These are phyloP conservation scores for Pyrrhoderma lamaoense DNA, from an alignment of 1,284 basidiomycete genomes.

Conservation along the genomic window DNA sequence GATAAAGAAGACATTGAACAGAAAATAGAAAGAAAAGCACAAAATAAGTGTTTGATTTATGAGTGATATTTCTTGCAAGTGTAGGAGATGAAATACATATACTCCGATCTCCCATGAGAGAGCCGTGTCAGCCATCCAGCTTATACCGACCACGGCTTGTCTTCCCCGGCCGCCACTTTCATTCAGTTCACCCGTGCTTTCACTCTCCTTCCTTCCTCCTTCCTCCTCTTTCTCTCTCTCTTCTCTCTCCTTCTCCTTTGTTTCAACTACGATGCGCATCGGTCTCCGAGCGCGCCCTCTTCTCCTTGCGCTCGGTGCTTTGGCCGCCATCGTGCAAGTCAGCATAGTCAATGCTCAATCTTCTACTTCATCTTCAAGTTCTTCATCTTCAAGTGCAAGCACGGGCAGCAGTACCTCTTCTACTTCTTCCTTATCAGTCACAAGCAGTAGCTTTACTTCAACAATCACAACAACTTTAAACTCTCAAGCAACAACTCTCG, in stretches of 20 bases:
- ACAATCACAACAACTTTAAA: constrained; percentile 31
- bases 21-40: no score
- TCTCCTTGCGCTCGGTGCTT: constrained; percentile 16
- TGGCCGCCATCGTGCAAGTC: constrained; percentile 22
- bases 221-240: constrained; percentile 13
- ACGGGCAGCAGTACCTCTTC: constrained; percentile 18
- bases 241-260: constrained; percentile 18
- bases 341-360: constrained; percentile 23
- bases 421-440: constrained; percentile 26
- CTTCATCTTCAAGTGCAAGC: neutral
- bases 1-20: no score
- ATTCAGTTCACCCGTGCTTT: constrained; percentile 17
- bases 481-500: constrained; percentile 27
- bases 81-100: no score
- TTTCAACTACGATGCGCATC: constrained; percentile 9
- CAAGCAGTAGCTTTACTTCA: constrained; percentile 43
- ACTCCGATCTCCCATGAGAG: no score
- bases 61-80: no score
- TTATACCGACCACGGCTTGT: no score
- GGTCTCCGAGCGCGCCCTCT: constrained; percentile 17
- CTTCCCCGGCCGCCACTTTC: no score
- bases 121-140: no score
- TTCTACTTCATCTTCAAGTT: constrained; percentile 23
- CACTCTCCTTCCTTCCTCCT: constrained; percentile 23
- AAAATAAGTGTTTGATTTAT: no score